Base-by-base conservation (phyloP, 2,329 filamentous ascomycete genomes). In the Fusarium coicis region DNA sequence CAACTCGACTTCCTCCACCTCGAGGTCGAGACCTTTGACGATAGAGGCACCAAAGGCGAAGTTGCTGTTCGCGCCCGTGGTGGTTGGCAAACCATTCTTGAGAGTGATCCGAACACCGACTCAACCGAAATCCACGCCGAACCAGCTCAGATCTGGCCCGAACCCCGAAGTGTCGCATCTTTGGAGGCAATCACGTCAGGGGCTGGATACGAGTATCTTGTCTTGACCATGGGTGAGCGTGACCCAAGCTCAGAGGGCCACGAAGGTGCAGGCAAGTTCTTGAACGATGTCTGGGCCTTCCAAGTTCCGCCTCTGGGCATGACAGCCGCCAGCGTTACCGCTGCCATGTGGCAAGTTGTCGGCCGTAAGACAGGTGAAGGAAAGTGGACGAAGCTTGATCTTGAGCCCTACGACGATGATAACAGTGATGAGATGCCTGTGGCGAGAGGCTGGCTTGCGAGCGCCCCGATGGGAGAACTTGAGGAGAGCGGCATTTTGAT, bases 1-100 rank as follows among this genome's bases (percentile, higher is more conserved):
- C 86, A 87, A 66, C 78, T 97, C 18, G 93, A 97, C 77, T 87
- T 92, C 65, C 79, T 92, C 23, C 85, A 88, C 61, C 84, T 92
- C 15, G 85, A 82, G 23, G 81, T 91, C n/a, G 87, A 89, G 74
- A 84, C 83, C 34, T 88, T 89, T 74, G 84, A 88, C 69, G 88
- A 89, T 76, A 82, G 81, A 68, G 81, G 82, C 39, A 83, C 82
- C 49, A 81, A 80, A 50, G 85, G 85, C 36, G 88, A 91, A 74
- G 82, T 88, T 26, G 83, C 83, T 28, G 78, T 92, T 26, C 81
- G 82, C 32, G 85, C 87, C 12, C 85, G 84, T 40, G 86, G 85
- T 47, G 80, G 78, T 36, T 92, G 90, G 90, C 84, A 89, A 76
- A 87, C 83, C 30, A 81, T 90, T 58, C 73, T 83, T 32, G 81